These are phyloP conservation scores for Talaromyces liani DNA, from an alignment of 495 filamentous ascomycete species.

Conservation along the genomic window DNA sequence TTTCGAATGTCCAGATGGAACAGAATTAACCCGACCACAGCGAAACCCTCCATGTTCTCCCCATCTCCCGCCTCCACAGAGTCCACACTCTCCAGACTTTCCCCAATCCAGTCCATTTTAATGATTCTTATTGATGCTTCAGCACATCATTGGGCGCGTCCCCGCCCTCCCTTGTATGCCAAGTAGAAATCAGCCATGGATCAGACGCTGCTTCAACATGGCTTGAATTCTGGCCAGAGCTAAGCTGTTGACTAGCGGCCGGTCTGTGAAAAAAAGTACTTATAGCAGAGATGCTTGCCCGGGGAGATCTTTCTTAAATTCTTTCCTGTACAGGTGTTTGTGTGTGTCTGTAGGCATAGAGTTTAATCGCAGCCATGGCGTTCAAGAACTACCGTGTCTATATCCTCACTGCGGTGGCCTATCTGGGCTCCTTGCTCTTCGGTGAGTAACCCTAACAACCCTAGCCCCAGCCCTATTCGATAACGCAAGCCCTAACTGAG, in stretches of 20 bases:
- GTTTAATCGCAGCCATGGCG: not conserved
- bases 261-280: not conserved
- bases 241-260: not conserved
- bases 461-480: not conserved
- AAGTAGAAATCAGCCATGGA: not conserved
- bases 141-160: not conserved
- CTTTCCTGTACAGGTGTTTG: not conserved
- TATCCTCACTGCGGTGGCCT: slow-evolving; percentile 45
- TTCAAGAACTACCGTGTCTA: slow-evolving; percentile 49
- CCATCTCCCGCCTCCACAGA: not conserved
- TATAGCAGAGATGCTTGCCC: not conserved
- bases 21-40: not conserved
- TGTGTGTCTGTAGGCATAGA: not conserved
- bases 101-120: not conserved
- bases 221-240: not conserved
- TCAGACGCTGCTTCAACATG: not conserved
- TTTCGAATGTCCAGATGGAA: not conserved
- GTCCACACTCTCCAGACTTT: not conserved
- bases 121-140: not conserved
- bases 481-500: not conserved
- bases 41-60: not conserved
- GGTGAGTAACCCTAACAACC: slow-evolving; percentile 22
- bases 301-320: not conserved
- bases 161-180: not conserved
- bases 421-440: slow-evolving; percentile 46